Conservation (phyloP, 2,329 filamentous ascomycete species). For the Rutstroemia sp. region DNA sequence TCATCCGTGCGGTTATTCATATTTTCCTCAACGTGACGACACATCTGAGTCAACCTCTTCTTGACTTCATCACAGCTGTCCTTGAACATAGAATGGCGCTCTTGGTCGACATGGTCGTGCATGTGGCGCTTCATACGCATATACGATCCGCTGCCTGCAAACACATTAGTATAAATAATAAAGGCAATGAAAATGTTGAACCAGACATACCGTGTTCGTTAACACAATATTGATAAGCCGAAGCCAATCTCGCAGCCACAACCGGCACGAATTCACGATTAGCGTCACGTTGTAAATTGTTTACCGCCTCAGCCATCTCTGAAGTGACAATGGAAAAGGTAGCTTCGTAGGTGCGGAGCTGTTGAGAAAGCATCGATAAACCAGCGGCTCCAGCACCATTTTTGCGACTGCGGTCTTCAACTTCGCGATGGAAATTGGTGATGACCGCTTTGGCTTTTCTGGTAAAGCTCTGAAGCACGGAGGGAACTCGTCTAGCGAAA, state of each 20-base stretch:
- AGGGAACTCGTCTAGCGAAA: constrained; percentile 37
- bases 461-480: constrained; percentile 33
- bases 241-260: constrained; percentile 38
- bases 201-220: constrained; percentile 33
- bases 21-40: constrained; percentile 17
- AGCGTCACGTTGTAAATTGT: constrained; percentile 40
- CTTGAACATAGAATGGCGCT: constrained; percentile 42
- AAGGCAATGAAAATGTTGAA: not conserved
- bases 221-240: constrained; percentile 39
- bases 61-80: constrained; percentile 36
- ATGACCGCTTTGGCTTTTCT: constrained; percentile 29
- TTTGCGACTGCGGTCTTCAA: constrained; percentile 33
- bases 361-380: constrained; percentile 33
- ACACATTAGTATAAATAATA: not conserved
- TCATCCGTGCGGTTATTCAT: constrained; percentile 27
- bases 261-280: constrained; percentile 46
- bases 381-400: constrained; percentile 34
- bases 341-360: constrained; percentile 36
- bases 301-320: constrained; percentile 33
- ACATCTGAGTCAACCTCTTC: constrained; percentile 34
- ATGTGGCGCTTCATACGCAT: constrained; percentile 46
- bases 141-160: constrained; percentile 36
- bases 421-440: constrained; percentile 34
- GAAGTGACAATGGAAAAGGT: constrained; percentile 33
- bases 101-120: constrained; percentile 34